Percentiles rank a stretch among this genome's conserved stretches.
phyloP scores from a whole-genome alignment of 192 early-diverging fungal species.

The Fimicolochytrium jonesii region DNA sequence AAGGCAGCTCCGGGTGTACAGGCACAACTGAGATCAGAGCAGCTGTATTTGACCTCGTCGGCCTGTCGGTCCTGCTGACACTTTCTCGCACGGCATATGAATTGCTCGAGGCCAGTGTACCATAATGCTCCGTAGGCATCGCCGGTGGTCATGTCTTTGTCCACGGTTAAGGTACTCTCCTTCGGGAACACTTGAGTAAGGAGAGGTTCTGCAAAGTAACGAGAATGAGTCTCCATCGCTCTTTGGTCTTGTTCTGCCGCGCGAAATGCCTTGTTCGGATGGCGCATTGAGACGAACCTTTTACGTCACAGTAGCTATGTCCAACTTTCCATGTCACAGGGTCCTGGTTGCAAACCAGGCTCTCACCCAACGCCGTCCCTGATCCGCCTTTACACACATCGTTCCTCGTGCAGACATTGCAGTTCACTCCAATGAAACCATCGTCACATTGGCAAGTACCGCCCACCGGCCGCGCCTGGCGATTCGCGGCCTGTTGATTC shows the following conservation, averaged over 20 bases:
- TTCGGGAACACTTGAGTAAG: constrained; percentile 40
- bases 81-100: constrained; percentile 39
- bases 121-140: constrained; percentile 39
- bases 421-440: constrained; percentile 57
- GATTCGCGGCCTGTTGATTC: not conserved
- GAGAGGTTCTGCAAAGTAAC: constrained; percentile 23
- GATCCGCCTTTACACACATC: constrained; percentile 36
- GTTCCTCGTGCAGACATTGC: constrained; percentile 38
- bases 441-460: constrained; percentile 42
- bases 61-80: constrained; percentile 37
- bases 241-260: not conserved
- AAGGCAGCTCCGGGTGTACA: constrained; percentile 44
- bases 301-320: constrained; percentile 40
- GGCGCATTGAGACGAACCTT: not conserved
- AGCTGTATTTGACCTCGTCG: constrained; percentile 28
- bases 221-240: not conserved
- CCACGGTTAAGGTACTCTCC: constrained; percentile 34
- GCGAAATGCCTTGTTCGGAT: not conserved
- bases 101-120: constrained; percentile 47
- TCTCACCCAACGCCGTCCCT: constrained; percentile 28
- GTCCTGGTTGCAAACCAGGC: constrained; percentile 48
- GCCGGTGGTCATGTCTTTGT: constrained; percentile 27
- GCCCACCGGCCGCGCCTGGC: constrained; percentile 7
- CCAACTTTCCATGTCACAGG: constrained; percentile 37
- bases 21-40: constrained; percentile 38